Evolutionary conservation across 1,284 basidiomycete species (phyloP), one percentile per base, ranked within the genome.

Genomic region (Sphaerobolus stellatus): DNA sequence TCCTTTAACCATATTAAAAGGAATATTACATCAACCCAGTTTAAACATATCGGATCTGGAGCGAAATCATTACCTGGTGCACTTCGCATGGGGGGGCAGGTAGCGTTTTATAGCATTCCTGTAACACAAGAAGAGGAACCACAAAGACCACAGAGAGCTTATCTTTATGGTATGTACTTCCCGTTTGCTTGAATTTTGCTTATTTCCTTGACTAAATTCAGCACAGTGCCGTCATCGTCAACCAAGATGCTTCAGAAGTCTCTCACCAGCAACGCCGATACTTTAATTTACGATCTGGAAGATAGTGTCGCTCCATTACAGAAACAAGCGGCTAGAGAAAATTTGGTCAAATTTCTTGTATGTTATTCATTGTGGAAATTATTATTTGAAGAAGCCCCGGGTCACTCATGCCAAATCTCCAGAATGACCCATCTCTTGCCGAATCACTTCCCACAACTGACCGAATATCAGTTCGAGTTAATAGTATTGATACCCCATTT

Each of bases 221-320:
- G 49, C 46, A 11, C 64, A 84, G 84, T 94, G 1, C 91, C 91
- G 13, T 77, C 85, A 8, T 88, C 90, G 1, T 88, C 86, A 22
- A 82, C 88, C 44, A 79, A 82, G 48, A 92, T 92, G 88, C 81
- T 94, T 18, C 76, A 86, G 63, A 93, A 93, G 66, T 90, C 90
- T 1, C 74, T 88, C 34, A 68, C 64, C 8, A 77, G 77, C 9
- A 67, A 70, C 1, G 86, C 90, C 1, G 91, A 94, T 62, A 77
- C 86, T 30, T 75, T 93, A 29, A 85, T 91, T n/a, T 94, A 92
- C 65, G 91, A 94, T 71, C 75, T 94, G 18, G 91, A 94, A 66
- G 91, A 94, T 66, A 90, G 88, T 56, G 83, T 94, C 0, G 76
- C 89, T 5, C 86, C 87, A 7, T 75, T 75, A 14, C 66, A 72